A percentile compares a stretch with the other conserved stretches of the same genome.
These are phyloP conservation scores for Gentiana dahurica DNA, from an alignment of 257 asterid species.

Conservation along the genomic window DNA sequence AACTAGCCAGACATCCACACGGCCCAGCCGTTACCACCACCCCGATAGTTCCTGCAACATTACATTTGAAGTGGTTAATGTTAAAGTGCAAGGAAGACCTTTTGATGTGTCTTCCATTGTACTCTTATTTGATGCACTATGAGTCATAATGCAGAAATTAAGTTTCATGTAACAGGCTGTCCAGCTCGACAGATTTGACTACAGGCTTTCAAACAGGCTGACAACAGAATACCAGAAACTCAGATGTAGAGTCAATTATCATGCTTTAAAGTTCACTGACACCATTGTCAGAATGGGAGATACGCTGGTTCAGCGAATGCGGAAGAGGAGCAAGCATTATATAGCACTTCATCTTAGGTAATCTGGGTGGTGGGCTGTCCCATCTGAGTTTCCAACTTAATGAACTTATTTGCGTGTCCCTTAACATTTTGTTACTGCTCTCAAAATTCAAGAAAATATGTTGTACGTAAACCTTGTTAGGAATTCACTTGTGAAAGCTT, in stretches of 20 bases:
- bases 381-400: conserved; percentile 1
- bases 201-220: conserved; percentile 86
- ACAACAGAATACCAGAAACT: conserved; percentile 79
- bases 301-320: conserved; percentile 73
- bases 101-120: background rate
- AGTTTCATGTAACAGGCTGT: conserved; percentile 59
- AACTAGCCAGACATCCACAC: too few relatives aligned
- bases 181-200: conserved; percentile 84
- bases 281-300: conserved; percentile 75
- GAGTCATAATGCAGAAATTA: conserved; percentile 1
- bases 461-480: too few relatives aligned
- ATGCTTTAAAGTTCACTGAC: conserved; percentile 80
- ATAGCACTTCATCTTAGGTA: conserved; percentile 96
- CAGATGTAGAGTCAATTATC: conserved; percentile 93
- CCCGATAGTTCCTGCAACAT: too few relatives aligned
- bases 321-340: conserved; percentile 67
- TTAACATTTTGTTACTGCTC: background rate
- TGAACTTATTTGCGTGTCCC: background rate
- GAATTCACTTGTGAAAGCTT: too few relatives aligned
- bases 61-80: too few relatives aligned
- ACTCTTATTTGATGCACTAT: background rate
- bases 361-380: conserved; percentile 19
- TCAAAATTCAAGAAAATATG: too few relatives aligned
- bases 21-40: too few relatives aligned
- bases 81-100: too few relatives aligned